These are phyloP conservation scores for Trichosporon asahii DNA, from an alignment of 1,284 basidiomycete genomes.

Conservation along the genomic window DNA sequence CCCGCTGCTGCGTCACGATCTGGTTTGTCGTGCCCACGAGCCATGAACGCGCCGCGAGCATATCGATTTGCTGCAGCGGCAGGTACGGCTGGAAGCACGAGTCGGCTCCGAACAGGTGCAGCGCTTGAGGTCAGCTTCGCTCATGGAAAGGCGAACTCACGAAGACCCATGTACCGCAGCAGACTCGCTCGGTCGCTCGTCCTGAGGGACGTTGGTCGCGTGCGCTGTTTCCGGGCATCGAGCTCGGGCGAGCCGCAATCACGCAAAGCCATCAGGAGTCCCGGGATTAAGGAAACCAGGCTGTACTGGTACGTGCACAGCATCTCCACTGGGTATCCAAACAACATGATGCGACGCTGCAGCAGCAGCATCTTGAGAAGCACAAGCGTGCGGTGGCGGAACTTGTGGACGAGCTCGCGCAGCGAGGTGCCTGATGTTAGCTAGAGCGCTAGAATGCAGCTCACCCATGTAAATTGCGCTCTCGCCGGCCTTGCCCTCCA, in stretches of 20 bases:
- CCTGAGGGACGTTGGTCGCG: constrained; percentile 69
- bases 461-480: constrained; percentile 49
- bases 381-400: constrained; percentile 87
- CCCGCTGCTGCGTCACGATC: constrained; percentile 89
- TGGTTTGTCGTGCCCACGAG: constrained; percentile 86
- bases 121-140: constrained; percentile 30
- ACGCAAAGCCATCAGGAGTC: constrained; percentile 79
- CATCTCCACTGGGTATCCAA: constrained; percentile 92
- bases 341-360: constrained; percentile 93
- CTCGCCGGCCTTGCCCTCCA: constrained; percentile 46
- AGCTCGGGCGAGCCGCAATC: constrained; percentile 89
- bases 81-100: constrained; percentile 98
- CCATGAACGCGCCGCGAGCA: constrained; percentile 76
- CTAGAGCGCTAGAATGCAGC: constrained; percentile 12
- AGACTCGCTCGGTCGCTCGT: constrained; percentile 90
- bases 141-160: constrained; percentile 65
- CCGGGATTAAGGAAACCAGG: constrained; percentile 77
- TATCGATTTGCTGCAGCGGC: constrained; percentile 90
- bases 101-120: constrained; percentile 73
- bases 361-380: constrained; percentile 92
- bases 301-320: constrained; percentile 98
- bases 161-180: constrained; percentile 85
- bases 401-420: constrained; percentile 88
- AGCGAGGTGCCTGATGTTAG: constrained; percentile 69
- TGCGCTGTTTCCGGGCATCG: constrained; percentile 60